Evolutionary conservation across 495 filamentous ascomycete species (phyloP).

Genomic region (Aspergillus conjunctus): DNA sequence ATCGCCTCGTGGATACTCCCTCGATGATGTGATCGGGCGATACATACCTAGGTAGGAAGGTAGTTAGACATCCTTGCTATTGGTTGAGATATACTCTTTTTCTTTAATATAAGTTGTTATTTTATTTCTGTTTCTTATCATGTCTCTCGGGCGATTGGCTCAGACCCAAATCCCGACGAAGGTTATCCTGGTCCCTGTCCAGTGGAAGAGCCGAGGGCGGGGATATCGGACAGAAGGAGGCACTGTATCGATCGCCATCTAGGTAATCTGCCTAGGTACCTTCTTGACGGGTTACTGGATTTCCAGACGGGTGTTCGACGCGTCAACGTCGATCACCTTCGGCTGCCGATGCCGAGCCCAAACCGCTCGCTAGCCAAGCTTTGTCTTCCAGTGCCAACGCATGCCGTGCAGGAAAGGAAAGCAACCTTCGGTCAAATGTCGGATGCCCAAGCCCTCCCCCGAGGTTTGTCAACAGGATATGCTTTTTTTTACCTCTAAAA

Average conservation of each 20-base stretch:
- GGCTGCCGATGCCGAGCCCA: neutral
- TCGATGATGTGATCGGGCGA: neutral
- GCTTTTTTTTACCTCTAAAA: too few species aligned
- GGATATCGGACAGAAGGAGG: neutral
- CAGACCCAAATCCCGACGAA: neutral
- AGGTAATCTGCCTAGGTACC: too few species aligned
- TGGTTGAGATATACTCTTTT: too few species aligned
- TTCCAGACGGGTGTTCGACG: neutral
- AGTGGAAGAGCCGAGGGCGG: neutral
- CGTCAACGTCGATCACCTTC: conserved; percentile 4
- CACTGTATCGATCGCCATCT: too few species aligned
- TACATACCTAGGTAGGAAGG: too few species aligned
- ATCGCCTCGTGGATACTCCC: conserved; percentile 3
- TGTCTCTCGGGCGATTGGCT: neutral
- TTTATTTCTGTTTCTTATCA: too few species aligned
- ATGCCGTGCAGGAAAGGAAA: neutral
- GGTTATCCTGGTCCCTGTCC: neutral
- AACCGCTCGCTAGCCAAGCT: neutral
- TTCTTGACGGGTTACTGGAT: neutral
- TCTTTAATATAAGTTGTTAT: too few species aligned
- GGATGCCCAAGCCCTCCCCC: neutral
- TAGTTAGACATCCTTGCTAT: too few species aligned
- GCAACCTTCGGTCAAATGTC: neutral
- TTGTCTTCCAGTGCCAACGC: neutral
- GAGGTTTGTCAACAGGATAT: too few species aligned